These are phyloP conservation scores for Aspergillus pseudotamarii DNA, from an alignment of 2,329 filamentous ascomycete species.

Conservation along the genomic window DNA sequence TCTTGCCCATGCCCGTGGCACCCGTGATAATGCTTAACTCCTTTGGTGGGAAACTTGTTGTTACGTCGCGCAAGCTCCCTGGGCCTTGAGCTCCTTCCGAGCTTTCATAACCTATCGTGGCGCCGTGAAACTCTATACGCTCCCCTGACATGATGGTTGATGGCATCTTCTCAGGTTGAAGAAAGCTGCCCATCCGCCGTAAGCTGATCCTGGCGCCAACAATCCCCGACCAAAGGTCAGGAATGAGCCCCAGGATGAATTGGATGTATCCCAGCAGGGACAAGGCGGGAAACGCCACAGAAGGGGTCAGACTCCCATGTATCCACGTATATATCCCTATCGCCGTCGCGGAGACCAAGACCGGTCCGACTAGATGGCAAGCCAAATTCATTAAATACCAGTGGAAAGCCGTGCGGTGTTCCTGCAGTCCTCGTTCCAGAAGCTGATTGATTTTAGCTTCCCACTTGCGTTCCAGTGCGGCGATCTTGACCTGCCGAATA, in stretches of 20 bases:
- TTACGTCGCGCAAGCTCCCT: background rate
- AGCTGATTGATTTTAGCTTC: conserved; percentile 68
- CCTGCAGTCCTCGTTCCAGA: conserved; percentile 67
- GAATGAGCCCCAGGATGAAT: conserved; percentile 69
- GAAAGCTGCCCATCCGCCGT: conserved; percentile 69
- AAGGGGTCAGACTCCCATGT: conserved; percentile 65
- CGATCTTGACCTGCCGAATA: conserved; percentile 84
- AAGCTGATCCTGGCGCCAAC: conserved; percentile 73
- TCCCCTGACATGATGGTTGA: conserved; percentile 47
- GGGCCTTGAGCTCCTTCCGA: background rate
- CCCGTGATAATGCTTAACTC: conserved; percentile 76
- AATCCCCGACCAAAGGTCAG: conserved; percentile 69
- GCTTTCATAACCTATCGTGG: conserved; percentile 53
- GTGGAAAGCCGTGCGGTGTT: conserved; percentile 67
- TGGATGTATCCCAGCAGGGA: conserved; percentile 72
- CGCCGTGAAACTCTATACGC: conserved; percentile 66
- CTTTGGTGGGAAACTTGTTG: conserved; percentile 66
- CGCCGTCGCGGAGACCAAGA: conserved; percentile 71
- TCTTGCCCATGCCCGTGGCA: conserved; percentile 78
- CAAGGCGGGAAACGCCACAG: conserved; percentile 76
- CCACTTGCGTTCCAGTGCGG: conserved; percentile 75
- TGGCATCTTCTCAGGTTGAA: conserved; percentile 62
- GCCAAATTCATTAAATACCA: conserved; percentile 65
- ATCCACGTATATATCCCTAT: conserved; percentile 68
- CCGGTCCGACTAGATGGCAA: conserved; percentile 74